Base-by-base conservation (phyloP, 225 moss, liverwort and hornwort species). In the Lunularia cruciata region DNA sequence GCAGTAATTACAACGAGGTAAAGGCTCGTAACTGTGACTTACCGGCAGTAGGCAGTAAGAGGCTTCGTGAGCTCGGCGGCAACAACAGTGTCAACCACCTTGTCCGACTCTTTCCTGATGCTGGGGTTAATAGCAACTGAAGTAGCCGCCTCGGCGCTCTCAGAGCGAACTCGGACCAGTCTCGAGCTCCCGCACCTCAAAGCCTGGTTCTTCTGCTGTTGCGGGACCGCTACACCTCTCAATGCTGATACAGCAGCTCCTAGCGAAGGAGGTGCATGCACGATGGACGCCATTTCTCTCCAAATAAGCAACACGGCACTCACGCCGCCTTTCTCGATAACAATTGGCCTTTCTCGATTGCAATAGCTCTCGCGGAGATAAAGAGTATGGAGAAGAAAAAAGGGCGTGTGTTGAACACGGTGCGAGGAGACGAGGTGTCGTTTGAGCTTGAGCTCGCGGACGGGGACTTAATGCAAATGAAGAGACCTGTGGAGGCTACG, bases 21-120 rank as follows among this genome's bases (percentile, higher is more conserved):
- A 2, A 8, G 18, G 8, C n/a, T 57, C 56, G 25, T 12, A n/a
- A n/a, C n/a, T 13, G 63, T 14, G 20, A 20, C 61, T 19, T 67
- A 91, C 95, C 95, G 86, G 86, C 95, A 95, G 74, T 92, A 95
- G 1, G 95, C 88, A 51, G 87, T 89, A 13, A 71, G 33, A 14
- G 95, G 92, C 79, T 95, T 95, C 19, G 73, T 5, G 23, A 95
- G 84, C 57, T 89, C 92, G 18, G 70, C 73, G 8, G 79, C 71
- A 31, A 73, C 72, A 2, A 95, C 92, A 0, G 95, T 95, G 47
- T 95, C 87, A n/a, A 88, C 88, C 18, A 95, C 95, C 84, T 95
- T 95, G 35, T 81, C 86, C 3, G 63, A 69, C 33, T 90, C 92
- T 73, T 95, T 95, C 56, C 75, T 72, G 70, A 95, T 89, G 3